phyloP scores from a whole-genome alignment of 2,329 filamentous ascomycete species.

The Aspergillus sp. region DNA sequence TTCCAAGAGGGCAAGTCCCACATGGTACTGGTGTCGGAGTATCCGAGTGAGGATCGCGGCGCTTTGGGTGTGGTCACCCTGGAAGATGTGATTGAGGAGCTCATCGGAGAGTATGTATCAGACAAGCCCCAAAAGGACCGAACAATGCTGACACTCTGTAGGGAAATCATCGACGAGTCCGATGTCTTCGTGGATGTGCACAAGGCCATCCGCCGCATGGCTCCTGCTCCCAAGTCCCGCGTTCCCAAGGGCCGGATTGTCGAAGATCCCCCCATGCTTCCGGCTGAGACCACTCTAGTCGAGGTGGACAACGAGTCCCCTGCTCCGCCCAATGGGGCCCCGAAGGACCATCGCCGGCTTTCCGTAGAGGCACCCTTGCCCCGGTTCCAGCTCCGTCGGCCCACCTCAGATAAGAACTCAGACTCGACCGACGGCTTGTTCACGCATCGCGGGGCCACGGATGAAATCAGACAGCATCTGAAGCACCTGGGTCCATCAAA shows the following conservation, averaged over 20 bases:
- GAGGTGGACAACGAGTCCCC: conserved; percentile 50
- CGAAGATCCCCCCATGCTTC: conserved; percentile 46
- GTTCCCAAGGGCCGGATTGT: conserved; percentile 61
- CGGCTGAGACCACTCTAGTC: conserved; percentile 39
- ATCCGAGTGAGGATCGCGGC: conserved; percentile 85
- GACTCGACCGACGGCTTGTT: conserved; percentile 34
- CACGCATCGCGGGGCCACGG: conserved; percentile 54
- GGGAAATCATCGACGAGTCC: conserved; percentile 98
- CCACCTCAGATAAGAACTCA: conserved; percentile 31
- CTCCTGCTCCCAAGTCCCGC: conserved; percentile 77
- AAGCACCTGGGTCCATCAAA: conserved; percentile 68
- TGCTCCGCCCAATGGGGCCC: conserved; percentile 20
- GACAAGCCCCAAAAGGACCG: background rate
- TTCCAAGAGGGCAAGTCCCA: conserved; percentile 99
- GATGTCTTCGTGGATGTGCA: conserved; percentile 98
- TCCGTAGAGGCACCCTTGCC: conserved; percentile 42
- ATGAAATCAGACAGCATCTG: conserved; percentile 61
- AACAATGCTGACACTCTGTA: conserved; percentile 41
- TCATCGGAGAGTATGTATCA: conserved; percentile 88
- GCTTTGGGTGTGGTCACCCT: conserved; percentile 92
- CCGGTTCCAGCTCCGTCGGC: conserved; percentile 44
- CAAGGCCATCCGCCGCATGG: conserved; percentile 89
- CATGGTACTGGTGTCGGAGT: conserved; percentile 94
- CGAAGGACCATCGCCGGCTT: conserved; percentile 31
- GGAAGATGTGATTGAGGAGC: conserved; percentile 96